phyloP scores from a whole-genome alignment of 495 filamentous ascomycete genomes.

The Penicillium chermesinum region DNA sequence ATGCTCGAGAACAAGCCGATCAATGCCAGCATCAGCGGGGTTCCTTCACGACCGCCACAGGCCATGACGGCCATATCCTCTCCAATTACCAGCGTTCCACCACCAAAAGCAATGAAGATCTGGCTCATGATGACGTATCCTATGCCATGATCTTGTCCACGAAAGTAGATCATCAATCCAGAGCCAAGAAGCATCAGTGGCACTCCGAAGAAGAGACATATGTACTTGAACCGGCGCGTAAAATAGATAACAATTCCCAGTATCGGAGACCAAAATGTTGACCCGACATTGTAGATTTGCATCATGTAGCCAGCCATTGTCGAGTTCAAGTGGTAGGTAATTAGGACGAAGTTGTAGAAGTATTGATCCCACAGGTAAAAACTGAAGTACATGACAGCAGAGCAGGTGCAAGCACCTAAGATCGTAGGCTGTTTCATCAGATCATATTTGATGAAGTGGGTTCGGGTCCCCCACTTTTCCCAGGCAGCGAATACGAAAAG shows the following conservation, averaged over 20 bases:
- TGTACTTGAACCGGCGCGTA: conserved; percentile 53
- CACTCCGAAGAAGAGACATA: conserved; percentile 56
- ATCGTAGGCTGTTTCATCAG: conserved; percentile 61
- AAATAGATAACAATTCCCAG: conserved; percentile 54
- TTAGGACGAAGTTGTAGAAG: conserved; percentile 68
- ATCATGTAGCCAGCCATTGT: conserved; percentile 56
- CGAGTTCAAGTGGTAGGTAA: conserved; percentile 57
- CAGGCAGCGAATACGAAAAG: conserved; percentile 54
- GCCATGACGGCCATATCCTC: conserved; percentile 75
- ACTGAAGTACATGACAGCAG: conserved; percentile 52
- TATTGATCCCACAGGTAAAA: conserved; percentile 65
- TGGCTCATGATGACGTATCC: conserved; percentile 74
- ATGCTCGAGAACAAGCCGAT: conserved; percentile 60
- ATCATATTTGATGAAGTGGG: conserved; percentile 56
- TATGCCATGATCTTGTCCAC: conserved; percentile 51
- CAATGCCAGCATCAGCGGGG: conserved; percentile 68
- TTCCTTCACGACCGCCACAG: conserved; percentile 52
- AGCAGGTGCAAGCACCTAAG: conserved; percentile 54
- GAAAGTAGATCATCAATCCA: conserved; percentile 65
- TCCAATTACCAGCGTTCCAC: conserved; percentile 59
- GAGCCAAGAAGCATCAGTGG: conserved; percentile 61
- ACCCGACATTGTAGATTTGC: conserved; percentile 68
- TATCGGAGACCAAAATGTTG: conserved; percentile 56
- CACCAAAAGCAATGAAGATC: conserved; percentile 70
- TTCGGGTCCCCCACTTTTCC: conserved; percentile 53